Conservation (phyloP, 805 yeast species). For the Wickerhamomyces ciferrii region DNA sequence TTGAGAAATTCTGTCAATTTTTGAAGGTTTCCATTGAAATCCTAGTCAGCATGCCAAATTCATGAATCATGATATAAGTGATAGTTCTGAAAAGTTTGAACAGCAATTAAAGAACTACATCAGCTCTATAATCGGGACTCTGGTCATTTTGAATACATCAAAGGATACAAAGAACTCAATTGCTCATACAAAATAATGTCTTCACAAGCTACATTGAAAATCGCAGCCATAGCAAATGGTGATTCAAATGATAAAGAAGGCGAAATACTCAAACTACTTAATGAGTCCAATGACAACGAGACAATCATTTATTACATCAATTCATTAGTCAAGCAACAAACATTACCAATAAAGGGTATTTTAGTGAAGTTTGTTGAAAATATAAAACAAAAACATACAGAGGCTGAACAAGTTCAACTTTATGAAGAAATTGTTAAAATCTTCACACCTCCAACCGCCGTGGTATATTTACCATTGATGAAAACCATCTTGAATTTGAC, state of each 20-base stretch:
- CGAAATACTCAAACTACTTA: slow-evolving; percentile 7
- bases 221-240: slow-evolving; percentile 12
- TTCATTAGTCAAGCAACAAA: slow-evolving; percentile 15
- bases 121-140: too few species aligned
- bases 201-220: slow-evolving; percentile 7
- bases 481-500: slow-evolving; percentile 8
- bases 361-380: slow-evolving; percentile 6
- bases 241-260: slow-evolving; percentile 7
- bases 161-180: too few species aligned
- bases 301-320: slow-evolving; percentile 5
- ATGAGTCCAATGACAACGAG: slow-evolving; percentile 1
- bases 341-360: slow-evolving; percentile 13
- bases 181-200: slow-evolving; percentile 8
- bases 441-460: slow-evolving; percentile 17
- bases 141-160: too few species aligned
- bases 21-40: too few species aligned
- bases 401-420: neutral
- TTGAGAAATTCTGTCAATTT: too few species aligned
- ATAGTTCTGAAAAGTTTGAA: too few species aligned
- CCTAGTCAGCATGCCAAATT: too few species aligned
- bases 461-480: slow-evolving; percentile 8
- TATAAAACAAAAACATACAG: neutral
- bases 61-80: too few species aligned
- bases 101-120: too few species aligned
- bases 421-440: slow-evolving; percentile 7